Conservation (phyloP, 2,329 filamentous ascomycete genomes). For the Conoideocrella luteorostrata region DNA sequence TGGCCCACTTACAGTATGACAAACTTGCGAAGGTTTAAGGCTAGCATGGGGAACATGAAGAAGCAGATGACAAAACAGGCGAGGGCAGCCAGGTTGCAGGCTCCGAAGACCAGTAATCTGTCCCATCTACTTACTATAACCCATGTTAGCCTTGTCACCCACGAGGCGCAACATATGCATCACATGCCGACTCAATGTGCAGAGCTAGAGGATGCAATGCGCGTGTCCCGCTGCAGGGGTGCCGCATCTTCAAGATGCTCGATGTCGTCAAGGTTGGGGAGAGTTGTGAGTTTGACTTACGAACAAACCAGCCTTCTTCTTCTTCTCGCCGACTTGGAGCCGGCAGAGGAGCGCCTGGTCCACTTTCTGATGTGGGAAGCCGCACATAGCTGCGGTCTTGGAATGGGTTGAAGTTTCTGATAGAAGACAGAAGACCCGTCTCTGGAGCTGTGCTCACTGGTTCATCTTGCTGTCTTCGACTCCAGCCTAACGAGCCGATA, state of each 20-base stretch:
- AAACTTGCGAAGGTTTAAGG: slow-evolving; percentile 83
- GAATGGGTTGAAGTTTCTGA: slow-evolving; percentile 86
- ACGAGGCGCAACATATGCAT: slow-evolving; percentile 36
- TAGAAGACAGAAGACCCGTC: slow-evolving; percentile 69
- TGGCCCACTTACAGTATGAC: slow-evolving; percentile 78
- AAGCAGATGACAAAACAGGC: slow-evolving; percentile 94
- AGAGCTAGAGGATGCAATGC: slow-evolving; percentile 30
- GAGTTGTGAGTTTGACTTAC: slow-evolving; percentile 56
- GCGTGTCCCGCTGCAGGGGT: slow-evolving; percentile 42
- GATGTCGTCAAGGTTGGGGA: slow-evolving; percentile 13
- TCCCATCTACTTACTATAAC: slow-evolving; percentile 91
- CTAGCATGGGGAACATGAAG: slow-evolving; percentile 77
- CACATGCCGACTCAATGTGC: slow-evolving; percentile 33
- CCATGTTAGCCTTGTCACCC: slow-evolving; percentile 28
- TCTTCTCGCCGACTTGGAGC: slow-evolving; percentile 81
- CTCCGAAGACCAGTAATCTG: slow-evolving; percentile 83
- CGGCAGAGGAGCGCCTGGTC: slow-evolving; percentile 76
- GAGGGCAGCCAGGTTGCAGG: slow-evolving; percentile 81
- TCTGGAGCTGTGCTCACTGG: slow-evolving; percentile 65
- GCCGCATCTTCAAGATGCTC: slow-evolving; percentile 19
- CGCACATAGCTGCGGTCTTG: slow-evolving; percentile 79
- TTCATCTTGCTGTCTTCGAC: slow-evolving; percentile 75
- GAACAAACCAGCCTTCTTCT: slow-evolving; percentile 89
- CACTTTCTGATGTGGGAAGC: slow-evolving; percentile 72
- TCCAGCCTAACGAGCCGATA: slow-evolving; percentile 93